phyloP scores from a whole-genome alignment of 352 stramenopile genomes.

The Globisporangium megalacanthum region DNA sequence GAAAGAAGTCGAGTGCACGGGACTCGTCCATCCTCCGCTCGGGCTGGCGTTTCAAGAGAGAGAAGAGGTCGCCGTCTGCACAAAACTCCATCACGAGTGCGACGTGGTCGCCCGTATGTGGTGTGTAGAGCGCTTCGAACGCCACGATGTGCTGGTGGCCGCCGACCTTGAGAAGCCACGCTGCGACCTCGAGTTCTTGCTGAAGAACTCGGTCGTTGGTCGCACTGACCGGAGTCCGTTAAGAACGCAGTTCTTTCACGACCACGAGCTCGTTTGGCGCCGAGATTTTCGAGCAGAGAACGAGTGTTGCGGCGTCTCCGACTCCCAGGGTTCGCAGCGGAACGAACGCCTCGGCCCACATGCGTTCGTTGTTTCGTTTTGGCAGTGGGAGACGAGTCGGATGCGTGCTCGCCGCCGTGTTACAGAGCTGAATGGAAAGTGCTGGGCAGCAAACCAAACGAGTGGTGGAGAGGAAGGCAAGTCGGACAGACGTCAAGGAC shows the following conservation, averaged over 20 bases:
- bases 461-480: too few species aligned
- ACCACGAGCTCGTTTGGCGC: neutral
- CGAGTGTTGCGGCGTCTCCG: neutral
- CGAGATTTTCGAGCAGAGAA: neutral
- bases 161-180: conserved; percentile 14
- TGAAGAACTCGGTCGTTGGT: too few species aligned
- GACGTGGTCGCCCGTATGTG: too few species aligned
- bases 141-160: conserved; percentile 39
- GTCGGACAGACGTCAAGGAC: too few species aligned
- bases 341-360: conserved; percentile 1
- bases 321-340: neutral
- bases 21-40: conserved; percentile 5
- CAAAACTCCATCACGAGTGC: conserved; percentile 50
- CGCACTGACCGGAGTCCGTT: conserved; percentile 23
- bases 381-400: too few species aligned
- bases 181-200: conserved; percentile 15
- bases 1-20: conserved; percentile 8
- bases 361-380: neutral
- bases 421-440: too few species aligned
- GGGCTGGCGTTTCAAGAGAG: conserved; percentile 14
- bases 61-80: conserved; percentile 39
- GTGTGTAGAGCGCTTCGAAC: conserved; percentile 36
- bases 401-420: too few species aligned
- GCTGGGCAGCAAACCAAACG: too few species aligned
- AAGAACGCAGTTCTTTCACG: neutral